phyloP scores from a whole-genome alignment of 2,329 filamentous ascomycete species.

The Amauroascus verrucosus region DNA sequence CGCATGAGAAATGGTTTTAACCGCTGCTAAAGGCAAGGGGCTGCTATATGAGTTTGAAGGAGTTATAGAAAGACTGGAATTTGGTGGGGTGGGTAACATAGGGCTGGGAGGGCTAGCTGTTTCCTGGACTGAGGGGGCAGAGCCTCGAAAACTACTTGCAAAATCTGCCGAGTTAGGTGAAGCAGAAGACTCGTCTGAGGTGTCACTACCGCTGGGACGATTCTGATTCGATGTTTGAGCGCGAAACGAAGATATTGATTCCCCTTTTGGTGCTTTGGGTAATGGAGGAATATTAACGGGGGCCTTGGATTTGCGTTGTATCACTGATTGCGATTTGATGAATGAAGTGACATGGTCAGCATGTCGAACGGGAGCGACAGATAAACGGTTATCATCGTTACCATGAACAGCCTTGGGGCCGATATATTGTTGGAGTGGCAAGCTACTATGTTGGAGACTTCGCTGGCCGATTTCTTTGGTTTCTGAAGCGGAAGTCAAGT shows the following conservation, averaged over 20 bases:
- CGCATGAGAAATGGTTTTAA: conserved; percentile 20
- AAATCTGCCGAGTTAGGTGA: background rate
- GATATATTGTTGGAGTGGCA: background rate
- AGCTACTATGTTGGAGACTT: background rate
- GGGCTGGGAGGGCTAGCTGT: conserved; percentile 2
- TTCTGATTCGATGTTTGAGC: background rate
- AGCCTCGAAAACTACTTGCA: background rate
- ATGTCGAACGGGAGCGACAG: too few relatives aligned
- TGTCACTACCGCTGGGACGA: background rate
- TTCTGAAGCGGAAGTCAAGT: background rate
- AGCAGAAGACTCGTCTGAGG: background rate
- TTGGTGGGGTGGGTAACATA: background rate
- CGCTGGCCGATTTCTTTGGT: background rate
- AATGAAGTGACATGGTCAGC: background rate
- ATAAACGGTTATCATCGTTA: background rate
- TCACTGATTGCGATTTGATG: background rate
- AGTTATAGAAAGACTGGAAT: conserved; percentile 13
- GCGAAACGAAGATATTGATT: background rate
- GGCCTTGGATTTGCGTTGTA: background rate
- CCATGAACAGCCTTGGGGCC: background rate
- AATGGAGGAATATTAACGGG: background rate
- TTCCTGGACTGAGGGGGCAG: background rate
- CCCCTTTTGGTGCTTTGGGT: background rate
- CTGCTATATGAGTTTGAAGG: conserved; percentile 33
- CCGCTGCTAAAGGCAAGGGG: conserved; percentile 12